Base-by-base conservation (phyloP, 257 asterid genomes). In the Solanum corneliomulleri region DNA sequence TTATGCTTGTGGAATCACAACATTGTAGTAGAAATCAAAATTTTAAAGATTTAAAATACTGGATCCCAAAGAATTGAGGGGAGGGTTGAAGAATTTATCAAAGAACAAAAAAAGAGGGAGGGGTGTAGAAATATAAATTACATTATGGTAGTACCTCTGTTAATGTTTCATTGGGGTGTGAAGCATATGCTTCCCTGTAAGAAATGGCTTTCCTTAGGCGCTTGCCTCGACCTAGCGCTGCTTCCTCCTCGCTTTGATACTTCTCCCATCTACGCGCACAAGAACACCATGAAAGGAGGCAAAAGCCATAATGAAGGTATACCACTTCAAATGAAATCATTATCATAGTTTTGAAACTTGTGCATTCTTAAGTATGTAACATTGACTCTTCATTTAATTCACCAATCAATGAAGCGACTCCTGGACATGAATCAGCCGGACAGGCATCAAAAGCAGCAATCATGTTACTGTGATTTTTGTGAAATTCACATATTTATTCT, bases 181-280 rank as follows among this genome's bases (percentile, higher is more conserved):
- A 83, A 33, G 94, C 93, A 90, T 94, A 97, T 77, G 96, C 96
- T 91, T 97, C 99, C 89, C 98, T 90, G 92, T 95, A 97, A 85
- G 98, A 93, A 91, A 97, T 93, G 56, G 98, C 94, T 92, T 97
- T 95, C 87, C 98, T 91, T 87, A 92, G 98, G 91, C 99, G 98
- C 91, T 97, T 97, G 56, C 99, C 99, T 64, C 99, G 98, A 80
- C 99, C 99, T 91, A 97, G 99, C 87, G 95, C 95, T 88, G 98
- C 98, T 91, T 95, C 98, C 94, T 94, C 98, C 93, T 94, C 99
- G 42, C 86, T 93, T 85, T 94, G 98, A 91, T 93, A 93, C 78
- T 87, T 97, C 92, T 94, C 98, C 99, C 99, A 97, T 91, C 99
- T 97, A 90, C 82, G 88, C 85, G 88, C 87, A 25, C 91, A 72